Evolutionary conservation across 495 filamentous ascomycete genomes (phyloP), one percentile per base, ranked within the genome.

Genomic region (Rhypophila decipiens): DNA sequence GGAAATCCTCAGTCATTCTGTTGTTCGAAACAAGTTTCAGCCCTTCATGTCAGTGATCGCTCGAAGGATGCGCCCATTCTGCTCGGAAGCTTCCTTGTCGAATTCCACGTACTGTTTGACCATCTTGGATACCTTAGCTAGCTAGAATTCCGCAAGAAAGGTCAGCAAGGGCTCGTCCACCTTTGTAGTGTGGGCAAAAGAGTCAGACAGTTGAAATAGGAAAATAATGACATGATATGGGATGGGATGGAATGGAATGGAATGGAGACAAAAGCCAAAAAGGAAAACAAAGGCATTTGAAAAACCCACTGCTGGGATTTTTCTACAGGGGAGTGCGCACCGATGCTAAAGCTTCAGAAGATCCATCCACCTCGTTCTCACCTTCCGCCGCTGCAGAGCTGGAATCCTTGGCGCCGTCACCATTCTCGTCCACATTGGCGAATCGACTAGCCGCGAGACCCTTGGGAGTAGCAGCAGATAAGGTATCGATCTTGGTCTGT

Each of bases 261-360:
- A 24, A 38, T 23, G 21, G 38, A 39, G 46, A 45, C 39, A 44
- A 49, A 50, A 59, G n/a, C n/a, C n/a, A n/a, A n/a, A n/a, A n/a
- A n/a, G n/a, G n/a, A n/a, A n/a, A n/a, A n/a, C n/a, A n/a, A n/a
- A n/a, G n/a, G n/a, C n/a, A n/a, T n/a, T n/a, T n/a, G n/a, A n/a
- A n/a, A n/a, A n/a, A n/a, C n/a, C n/a, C n/a, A n/a, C n/a, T n/a
- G n/a, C n/a, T n/a, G n/a, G n/a, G 60, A 22, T 23, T 59, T 60
- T 65, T 61, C 73, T 59, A 53, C 60, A 66, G 63, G 66, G 69
- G 70, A 57, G 59, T 57, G 61, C 75, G 70, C 69, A 79, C 76
- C 73, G 74, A 72, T 60, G 75, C 74, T 55, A 79, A 68, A 55
- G 74, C 75, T 52, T 69, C 65, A 49, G 75, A 78, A 57, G 74